A percentile compares a stretch with the other conserved stretches of the same genome.
phyloP scores from a whole-genome alignment of 2,329 filamentous ascomycete genomes.

The Clonostachys rosea region DNA sequence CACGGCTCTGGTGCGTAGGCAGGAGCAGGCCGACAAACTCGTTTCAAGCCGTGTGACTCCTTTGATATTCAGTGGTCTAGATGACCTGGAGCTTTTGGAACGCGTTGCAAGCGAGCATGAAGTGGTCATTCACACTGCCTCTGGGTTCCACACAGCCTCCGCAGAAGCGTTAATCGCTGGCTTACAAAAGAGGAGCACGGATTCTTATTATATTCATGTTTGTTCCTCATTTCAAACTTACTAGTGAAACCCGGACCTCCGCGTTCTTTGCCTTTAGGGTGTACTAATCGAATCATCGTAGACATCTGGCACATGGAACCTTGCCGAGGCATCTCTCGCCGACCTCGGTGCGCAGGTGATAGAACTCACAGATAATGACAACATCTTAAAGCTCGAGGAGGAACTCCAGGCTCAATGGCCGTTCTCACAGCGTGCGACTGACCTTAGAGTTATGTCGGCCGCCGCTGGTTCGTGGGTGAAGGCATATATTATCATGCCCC shows the following conservation, averaged over 20 bases:
- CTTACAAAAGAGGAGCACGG: no score
- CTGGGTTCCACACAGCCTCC: not conserved
- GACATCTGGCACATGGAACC: conserved; percentile 35
- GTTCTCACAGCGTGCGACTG: conserved; percentile 37
- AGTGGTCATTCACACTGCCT: not conserved
- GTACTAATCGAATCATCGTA: conserved; percentile 2
- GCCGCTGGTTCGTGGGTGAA: conserved; percentile 32
- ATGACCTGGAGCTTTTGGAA: not conserved
- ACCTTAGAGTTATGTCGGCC: conserved; percentile 32
- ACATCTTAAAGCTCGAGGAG: conserved; percentile 36
- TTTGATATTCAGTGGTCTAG: conserved; percentile 12
- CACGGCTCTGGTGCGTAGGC: conserved; percentile 15
- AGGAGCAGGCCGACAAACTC: conserved; percentile 15
- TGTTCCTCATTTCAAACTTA: not conserved
- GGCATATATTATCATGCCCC: conserved; percentile 38
- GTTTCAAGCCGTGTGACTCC: conserved; percentile 10
- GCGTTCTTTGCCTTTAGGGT: no score
- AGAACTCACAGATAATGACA: conserved; percentile 32
- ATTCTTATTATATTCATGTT: not conserved
- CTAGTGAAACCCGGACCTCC: no score
- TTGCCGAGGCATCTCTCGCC: conserved; percentile 33
- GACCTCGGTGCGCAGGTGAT: conserved; percentile 16
- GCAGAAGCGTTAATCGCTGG: not conserved
- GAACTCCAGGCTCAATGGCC: conserved; percentile 24
- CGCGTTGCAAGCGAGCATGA: not conserved